Conservation (phyloP, 148 eudicot genomes). For the Heliosperma pusillum region DNA sequence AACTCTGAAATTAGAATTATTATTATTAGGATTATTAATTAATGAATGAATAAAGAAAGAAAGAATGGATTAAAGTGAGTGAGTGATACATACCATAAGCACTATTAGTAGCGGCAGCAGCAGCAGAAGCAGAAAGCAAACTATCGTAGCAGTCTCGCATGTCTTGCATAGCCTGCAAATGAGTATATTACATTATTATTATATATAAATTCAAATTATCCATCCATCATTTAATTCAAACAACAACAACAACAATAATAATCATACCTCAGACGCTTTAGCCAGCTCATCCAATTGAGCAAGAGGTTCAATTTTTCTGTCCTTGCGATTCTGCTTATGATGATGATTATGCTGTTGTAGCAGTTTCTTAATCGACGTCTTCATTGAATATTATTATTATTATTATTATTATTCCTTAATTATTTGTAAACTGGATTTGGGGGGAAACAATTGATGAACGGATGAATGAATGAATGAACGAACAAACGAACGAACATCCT, state of each 20-base stretch:
- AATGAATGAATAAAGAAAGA: no score
- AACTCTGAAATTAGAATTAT: slow-evolving; percentile 51
- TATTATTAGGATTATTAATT: no score
- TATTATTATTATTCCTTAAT: not conserved
- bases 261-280: slow-evolving; percentile 76
- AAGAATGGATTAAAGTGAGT: no score
- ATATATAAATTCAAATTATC: no score
- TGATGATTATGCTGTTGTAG: slow-evolving; percentile 32
- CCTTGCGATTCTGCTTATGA: slow-evolving; percentile 40
- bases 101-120: slow-evolving; percentile 78
- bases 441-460: not conserved
- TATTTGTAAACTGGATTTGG: not conserved
- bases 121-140: slow-evolving; percentile 83
- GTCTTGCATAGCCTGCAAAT: slow-evolving; percentile 82
- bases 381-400: slow-evolving; percentile 40
- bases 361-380: slow-evolving; percentile 71
- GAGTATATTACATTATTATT: no score
- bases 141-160: slow-evolving; percentile 92
- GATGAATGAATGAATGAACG: no score
- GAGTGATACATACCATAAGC: slow-evolving; percentile 55
- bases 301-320: slow-evolving; percentile 41
- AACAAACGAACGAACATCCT: no score
- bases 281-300: slow-evolving; percentile 73
- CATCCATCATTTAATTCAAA: no score
- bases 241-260: no score